Evolutionary conservation across 129 eudicot genomes (phyloP), one percentile per base, ranked within the genome.

Genomic region (Sambucus nigra): DNA sequence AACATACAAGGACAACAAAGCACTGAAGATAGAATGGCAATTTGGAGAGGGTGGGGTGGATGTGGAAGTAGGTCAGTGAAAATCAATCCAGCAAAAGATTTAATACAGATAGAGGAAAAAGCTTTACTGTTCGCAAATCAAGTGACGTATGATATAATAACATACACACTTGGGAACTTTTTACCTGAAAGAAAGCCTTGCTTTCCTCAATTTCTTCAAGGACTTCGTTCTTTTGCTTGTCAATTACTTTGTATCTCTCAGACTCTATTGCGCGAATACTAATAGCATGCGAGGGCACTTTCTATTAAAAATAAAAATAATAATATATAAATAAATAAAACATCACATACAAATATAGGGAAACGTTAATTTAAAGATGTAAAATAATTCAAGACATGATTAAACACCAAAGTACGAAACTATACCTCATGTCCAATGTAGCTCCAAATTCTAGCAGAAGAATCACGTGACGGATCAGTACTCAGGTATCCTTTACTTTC

Each of bases 131-230:
- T n/a, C n/a, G n/a, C n/a, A n/a, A n/a, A n/a, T n/a, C n/a, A n/a
- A n/a, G n/a, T n/a, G n/a, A n/a, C n/a, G n/a, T n/a, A n/a, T n/a
- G n/a, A n/a, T n/a, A n/a, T 8, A 2, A 35, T 35, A 35, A 35
- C 13, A 35, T 7, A 29, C 4, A 29, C 35, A 35, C 42, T 7
- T 35, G 42, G n/a, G n/a, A 35, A 12, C 42, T 35, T 35, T 35
- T 35, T 31, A 91, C 99, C 99, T 91, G 99, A 76, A 92, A 92
- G 69, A 92, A 92, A 57, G 99, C 99, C 69, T 69, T 82, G 67
- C 94, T 86, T 73, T 82, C 96, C 75, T 92, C 99, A 53, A 92
- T 77, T 70, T 92, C 99, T 78, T 92, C 99, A 67, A 92, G 89
- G 50, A 92, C 67, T 64, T 76, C 70, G 24, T 82, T 57, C 22